Base-by-base conservation (phyloP, 805 yeast genomes). In the Saturnispora dispora region DNA sequence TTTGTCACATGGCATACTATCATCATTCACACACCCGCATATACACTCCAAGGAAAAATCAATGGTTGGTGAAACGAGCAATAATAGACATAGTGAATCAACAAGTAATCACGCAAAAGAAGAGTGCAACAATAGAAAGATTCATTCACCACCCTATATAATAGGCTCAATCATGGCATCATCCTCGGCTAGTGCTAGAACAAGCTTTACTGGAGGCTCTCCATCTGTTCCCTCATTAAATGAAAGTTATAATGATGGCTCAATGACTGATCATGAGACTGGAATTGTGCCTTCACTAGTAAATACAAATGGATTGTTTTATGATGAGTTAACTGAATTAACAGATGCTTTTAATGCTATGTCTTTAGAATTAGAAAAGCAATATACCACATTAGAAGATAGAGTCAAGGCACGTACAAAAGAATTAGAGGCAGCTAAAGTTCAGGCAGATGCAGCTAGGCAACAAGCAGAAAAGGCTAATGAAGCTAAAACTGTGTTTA, bases 401-500 rank as follows among this genome's bases (percentile, higher is more conserved):
- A 77, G 97, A 55, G 98, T 91, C 17, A 75, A 80, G 48, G 82
- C 83, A 36, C 76, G 98, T 62, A 91, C 98, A 0, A 82, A 79
- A 60, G 96, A 91, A 65, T 73, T 91, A 44, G 96, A 90, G 65
- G 83, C 83, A 1, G 93, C 96, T 9, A 86, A 88, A 59, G 77
- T 85, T 30, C 86, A 84, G 63, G 97, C 96, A 0, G 70, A 66
- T 55, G 33, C 58, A 6, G 70, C 70, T 1, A 56, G 69, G 45
- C 63, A 63, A 55, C 69, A 67, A 47, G 72, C 72, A 13, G 97
- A 91, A 68, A 81, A 85, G 28, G 99, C 99, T 1, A 91, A 91
- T 65, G 97, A 93, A 59, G 96, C 98, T 3, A 93, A 93, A 63
- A 90, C 98, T 6, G 89, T 88, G 6, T 88, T 88, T 63, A 83